Percentiles rank a stretch among this genome's conserved stretches.
Conservation (phyloP, 352 stramenopile species). For the Pythium myriotylum region DNA sequence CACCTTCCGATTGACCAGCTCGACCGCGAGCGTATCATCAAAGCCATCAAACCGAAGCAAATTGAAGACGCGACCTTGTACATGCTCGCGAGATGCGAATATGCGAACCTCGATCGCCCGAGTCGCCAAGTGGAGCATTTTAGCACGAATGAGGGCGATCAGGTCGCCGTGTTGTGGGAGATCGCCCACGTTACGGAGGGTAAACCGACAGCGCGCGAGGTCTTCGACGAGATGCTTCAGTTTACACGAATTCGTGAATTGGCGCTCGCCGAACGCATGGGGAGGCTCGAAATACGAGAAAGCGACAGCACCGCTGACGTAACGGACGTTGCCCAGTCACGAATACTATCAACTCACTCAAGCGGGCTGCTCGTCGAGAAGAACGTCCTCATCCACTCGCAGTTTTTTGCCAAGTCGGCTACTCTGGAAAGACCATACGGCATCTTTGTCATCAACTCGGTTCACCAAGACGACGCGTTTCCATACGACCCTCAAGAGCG, state of each 20-base stretch:
- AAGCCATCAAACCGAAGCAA: constrained; percentile 7
- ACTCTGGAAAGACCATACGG: neutral
- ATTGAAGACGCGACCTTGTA: constrained; percentile 7
- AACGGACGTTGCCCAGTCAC: constrained; percentile 1
- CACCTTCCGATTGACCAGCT: constrained; percentile 7
- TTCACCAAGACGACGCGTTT: constrained; percentile 17
- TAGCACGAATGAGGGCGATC: neutral
- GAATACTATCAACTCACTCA: neutral
- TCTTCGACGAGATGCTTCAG: constrained; percentile 11
- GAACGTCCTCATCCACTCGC: constrained; percentile 5
- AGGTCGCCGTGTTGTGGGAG: constrained; percentile 3
- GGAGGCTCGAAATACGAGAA: constrained; percentile 4
- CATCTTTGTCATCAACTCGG: constrained; percentile 5
- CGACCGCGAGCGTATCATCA: constrained; percentile 7
- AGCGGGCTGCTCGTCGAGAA: constrained; percentile 2
- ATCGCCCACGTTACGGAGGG: neutral
- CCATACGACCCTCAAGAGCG: constrained; percentile 7
- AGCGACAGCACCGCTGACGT: constrained; percentile 4
- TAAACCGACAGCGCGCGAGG: neutral
- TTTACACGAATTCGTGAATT: constrained; percentile 14
- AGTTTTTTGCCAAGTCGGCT: constrained; percentile 20
- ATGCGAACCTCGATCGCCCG: constrained; percentile 1
- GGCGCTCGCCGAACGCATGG: constrained; percentile 2
- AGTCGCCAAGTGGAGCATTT: neutral
- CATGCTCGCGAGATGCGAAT: constrained; percentile 9